Evolutionary conservation across 2,329 filamentous ascomycete genomes (phyloP), one percentile per base, ranked within the genome.

Genomic region (Cladophialophora carrionii): DNA sequence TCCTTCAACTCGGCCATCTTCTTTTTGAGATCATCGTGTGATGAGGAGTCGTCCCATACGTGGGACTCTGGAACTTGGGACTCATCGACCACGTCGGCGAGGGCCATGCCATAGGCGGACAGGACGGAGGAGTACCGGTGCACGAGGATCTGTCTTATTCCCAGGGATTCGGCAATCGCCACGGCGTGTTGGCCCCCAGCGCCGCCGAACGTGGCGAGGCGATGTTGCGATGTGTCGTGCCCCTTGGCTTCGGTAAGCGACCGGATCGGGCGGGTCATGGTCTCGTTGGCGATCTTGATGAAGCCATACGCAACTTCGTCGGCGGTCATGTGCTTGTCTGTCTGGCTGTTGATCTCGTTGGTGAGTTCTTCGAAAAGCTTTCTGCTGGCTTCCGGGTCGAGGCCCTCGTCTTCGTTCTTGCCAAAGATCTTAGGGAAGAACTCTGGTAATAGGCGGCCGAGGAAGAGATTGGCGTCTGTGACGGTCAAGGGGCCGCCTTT

Each of bases 401-500:
- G 78, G 0, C 88, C 90, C 75, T 96, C 87, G 67, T 96, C 84
- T 74, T 97, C 93, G 52, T 93, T 89, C 75, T 91, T 89, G 53
- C 94, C 94, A 72, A 98, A 97, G 65, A 98, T 97, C 75, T 93
- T 94, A 0, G 94, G 94, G 77, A 98, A 98, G 82, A 96, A 96
- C 67, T 96, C 91, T 0, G 93, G 93, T 1, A 96, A 78, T 3
- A 98, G 81, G 26, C 94, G 87, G 0, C 93, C 93, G 0, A 98
- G 85, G 74, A 92, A 93, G 5, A 96, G 77, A 71, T 97, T 97
- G 5, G 93, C 93, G 73, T 97, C 93, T 0, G 94, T 97, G 8
- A 97, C 93, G 0, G 93, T 95, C 14, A 94, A 83, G 2, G 93
- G 93, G 0, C 93, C 93, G 0, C 91, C 93, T 77, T 97, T 97